A percentile compares a stretch with the other conserved stretches of the same genome.
Evolutionary conservation across 495 filamentous ascomycete genomes (phyloP).

Genomic region (Pseudoneurospora amorphoporcata): DNA sequence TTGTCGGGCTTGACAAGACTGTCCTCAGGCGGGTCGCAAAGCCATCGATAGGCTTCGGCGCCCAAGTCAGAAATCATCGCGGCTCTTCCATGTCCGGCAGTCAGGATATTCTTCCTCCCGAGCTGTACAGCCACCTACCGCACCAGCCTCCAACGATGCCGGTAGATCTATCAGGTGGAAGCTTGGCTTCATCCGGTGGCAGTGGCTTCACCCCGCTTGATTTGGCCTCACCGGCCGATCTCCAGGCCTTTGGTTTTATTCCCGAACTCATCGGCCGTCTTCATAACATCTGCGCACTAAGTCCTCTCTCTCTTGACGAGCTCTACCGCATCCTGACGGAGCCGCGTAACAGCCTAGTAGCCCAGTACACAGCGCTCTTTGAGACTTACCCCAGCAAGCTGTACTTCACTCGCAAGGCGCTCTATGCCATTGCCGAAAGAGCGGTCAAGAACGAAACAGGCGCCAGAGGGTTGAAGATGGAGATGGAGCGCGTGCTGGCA

Average conservation of each 20-base stretch:
- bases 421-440: conserved; percentile 66
- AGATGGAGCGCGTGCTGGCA: conserved; percentile 75
- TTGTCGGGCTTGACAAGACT: conserved; percentile 83
- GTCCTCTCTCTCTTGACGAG: conserved; percentile 65
- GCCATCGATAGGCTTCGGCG: conserved; percentile 87
- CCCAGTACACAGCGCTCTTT: conserved; percentile 80
- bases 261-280: conserved; percentile 88
- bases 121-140: conserved; percentile 33
- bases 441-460: conserved; percentile 74
- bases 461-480: conserved; percentile 75
- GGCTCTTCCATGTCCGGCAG: conserved; percentile 17
- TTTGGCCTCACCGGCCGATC: conserved; percentile 67
- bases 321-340: conserved; percentile 85
- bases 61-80: conserved; percentile 51
- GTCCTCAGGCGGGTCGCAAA: conserved; percentile 77
- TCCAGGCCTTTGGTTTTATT: conserved; percentile 89
- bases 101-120: conserved; percentile 30
- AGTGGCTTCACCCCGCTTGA: conserved; percentile 64
- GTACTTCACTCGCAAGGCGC: conserved; percentile 67
- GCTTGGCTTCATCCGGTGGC: conserved; percentile 4
- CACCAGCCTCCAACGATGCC: conserved; percentile 25
- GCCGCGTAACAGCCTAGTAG: conserved; percentile 74
- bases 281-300: conserved; percentile 75
- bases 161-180: not conserved
- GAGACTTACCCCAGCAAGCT: conserved; percentile 73